phyloP scores from a whole-genome alignment of 2,329 filamentous ascomycete genomes.

The Aschersonia sp. region DNA sequence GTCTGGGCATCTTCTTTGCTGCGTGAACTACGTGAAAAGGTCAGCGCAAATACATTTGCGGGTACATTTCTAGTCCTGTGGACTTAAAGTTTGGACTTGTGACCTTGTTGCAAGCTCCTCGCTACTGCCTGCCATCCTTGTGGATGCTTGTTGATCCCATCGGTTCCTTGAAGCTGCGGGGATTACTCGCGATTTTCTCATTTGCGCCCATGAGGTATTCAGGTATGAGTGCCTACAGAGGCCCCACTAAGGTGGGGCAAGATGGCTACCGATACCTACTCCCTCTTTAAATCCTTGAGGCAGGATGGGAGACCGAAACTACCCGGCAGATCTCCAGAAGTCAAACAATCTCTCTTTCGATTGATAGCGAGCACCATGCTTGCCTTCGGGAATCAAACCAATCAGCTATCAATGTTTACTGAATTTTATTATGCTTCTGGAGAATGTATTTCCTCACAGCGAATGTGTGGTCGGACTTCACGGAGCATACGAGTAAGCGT shows the following conservation, averaged over 20 bases:
- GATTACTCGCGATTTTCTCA: neutral
- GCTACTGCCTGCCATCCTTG: constrained; percentile 25
- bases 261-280: too few species aligned
- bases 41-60: constrained; percentile 3
- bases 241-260: too few species aligned
- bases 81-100: too few species aligned
- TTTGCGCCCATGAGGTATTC: too few species aligned
- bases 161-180: neutral
- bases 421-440: too few species aligned
- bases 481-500: too few species aligned
- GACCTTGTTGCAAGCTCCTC: constrained; percentile 22
- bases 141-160: neutral
- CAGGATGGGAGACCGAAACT: neutral
- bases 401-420: too few species aligned
- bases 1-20: constrained; percentile 39
- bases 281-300: too few species aligned
- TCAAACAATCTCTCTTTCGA: neutral
- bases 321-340: neutral
- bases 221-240: too few species aligned
- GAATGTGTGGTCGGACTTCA: too few species aligned
- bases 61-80: neutral
- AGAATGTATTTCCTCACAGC: too few species aligned
- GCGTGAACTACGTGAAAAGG: constrained; percentile 2
- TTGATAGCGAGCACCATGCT: neutral
- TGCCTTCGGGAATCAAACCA: too few species aligned